A percentile compares a stretch with the other conserved stretches of the same genome.
Evolutionary conservation across 805 yeast genomes (phyloP).

Genomic region (Yamadazyma akitaensis): DNA sequence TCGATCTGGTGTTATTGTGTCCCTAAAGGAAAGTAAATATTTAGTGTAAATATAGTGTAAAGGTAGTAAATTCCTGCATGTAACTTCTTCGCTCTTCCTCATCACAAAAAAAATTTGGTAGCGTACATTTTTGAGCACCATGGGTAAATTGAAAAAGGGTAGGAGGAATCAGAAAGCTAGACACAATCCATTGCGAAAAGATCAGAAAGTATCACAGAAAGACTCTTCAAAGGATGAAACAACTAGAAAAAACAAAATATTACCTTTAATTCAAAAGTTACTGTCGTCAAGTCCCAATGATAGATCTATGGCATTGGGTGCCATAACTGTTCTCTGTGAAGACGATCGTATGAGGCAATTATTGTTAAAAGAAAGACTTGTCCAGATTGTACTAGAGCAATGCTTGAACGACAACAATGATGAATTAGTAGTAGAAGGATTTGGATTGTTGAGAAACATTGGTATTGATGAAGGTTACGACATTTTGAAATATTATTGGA

Average conservation of each 20-base stretch:
- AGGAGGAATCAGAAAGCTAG: slow-evolving; percentile 36
- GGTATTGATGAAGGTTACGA: slow-evolving; percentile 88
- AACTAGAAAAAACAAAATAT: slow-evolving; percentile 52
- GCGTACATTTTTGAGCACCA: slow-evolving; percentile 17
- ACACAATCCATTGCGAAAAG: slow-evolving; percentile 27
- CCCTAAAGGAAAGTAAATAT: neutral
- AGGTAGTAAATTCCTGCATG: neutral
- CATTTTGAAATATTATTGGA: slow-evolving; percentile 68
- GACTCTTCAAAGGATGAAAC: slow-evolving; percentile 42
- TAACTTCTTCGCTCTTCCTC: slow-evolving; percentile 4
- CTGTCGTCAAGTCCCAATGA: slow-evolving; percentile 65
- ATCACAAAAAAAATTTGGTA: slow-evolving; percentile 5
- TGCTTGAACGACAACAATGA: slow-evolving; percentile 62
- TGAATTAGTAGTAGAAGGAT: slow-evolving; percentile 76
- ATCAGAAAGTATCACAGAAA: slow-evolving; percentile 15
- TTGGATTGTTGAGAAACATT: slow-evolving; percentile 76
- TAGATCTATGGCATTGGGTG: slow-evolving; percentile 70
- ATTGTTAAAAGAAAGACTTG: slow-evolving; percentile 67
- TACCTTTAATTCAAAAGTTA: slow-evolving; percentile 67
- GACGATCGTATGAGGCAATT: slow-evolving; percentile 60
- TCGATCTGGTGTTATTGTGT: too few relatives aligned
- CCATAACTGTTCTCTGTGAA: slow-evolving; percentile 68
- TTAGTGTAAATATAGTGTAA: neutral
- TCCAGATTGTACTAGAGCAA: slow-evolving; percentile 61
- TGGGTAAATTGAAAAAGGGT: slow-evolving; percentile 77